Base-by-base conservation (phyloP, 2,329 filamentous ascomycete genomes). In the Dactylellina sp. region DNA sequence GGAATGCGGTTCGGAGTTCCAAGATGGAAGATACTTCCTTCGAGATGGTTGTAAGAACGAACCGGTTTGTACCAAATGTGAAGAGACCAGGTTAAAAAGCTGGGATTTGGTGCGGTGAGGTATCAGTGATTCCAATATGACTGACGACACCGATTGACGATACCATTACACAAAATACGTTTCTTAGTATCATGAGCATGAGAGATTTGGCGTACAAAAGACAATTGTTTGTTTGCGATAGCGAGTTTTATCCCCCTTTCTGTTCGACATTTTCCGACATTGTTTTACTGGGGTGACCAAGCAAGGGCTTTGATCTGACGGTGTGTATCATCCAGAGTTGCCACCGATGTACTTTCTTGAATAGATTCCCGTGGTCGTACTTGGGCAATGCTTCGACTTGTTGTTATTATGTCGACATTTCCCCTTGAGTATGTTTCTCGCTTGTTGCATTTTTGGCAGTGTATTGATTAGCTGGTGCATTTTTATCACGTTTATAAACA, bases 1-100 rank as follows among this genome's bases (percentile, higher is more conserved):
- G 77, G 77, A 78, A 53, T 79, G 78, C 35, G 74, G 74, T 2
- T 57, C 50, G 12, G 64, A 71, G 2, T 79, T 79, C 39, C 71
- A 77, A 16, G 78, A 78, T 16, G 78, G 78, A 16, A 74, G 78
- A 39, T 79, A 78, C 61, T 79, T 79, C 59, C 65, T 79, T 14
- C 65, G 78, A 44, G 61, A 61, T n/a, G 70, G 70, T 3, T 66
- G 70, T n/a, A 65, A 74, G 18, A 74, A 66, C 61, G 70, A 74
- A 52, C 70, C 70, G 40, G 70, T 74, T 62, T 74, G 70, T 52
- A 74, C 70, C 35, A 74, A 62, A 16, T 74, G 70, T 25, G 70
- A 74, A 47, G 70, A 74, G 35, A 62, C 55, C 5, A 53, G 70
- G 50, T 57, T 74, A 20, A 74, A 74, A 35, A 74, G 61, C 24